phyloP scores from a whole-genome alignment of 2,329 filamentous ascomycete genomes.

The Colletotrichum godetiae region DNA sequence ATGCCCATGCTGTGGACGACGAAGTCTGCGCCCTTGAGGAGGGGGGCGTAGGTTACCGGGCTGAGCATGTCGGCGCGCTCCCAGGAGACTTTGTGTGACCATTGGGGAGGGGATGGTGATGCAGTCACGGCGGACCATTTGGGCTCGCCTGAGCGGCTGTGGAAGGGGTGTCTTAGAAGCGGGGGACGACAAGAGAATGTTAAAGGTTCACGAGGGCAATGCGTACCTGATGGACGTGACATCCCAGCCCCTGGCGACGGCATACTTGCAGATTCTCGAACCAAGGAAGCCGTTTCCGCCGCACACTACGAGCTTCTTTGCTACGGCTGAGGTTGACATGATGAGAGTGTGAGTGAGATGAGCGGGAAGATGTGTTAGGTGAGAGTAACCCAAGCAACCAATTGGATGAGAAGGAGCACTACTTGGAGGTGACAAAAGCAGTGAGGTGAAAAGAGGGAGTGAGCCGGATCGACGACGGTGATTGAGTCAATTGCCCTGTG shows the following conservation, averaged over 20 bases:
- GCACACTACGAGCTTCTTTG: conserved; percentile 88
- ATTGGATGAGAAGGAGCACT: not conserved
- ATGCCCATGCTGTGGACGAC: conserved; percentile 98
- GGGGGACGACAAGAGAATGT: not conserved
- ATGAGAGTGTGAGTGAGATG: conserved; percentile 37
- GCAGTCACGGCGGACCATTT: conserved; percentile 85
- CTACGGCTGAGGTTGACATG: conserved; percentile 64
- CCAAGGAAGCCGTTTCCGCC: conserved; percentile 95
- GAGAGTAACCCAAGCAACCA: not conserved
- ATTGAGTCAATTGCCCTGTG: not conserved
- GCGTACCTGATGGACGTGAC: conserved; percentile 89
- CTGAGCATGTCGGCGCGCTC: conserved; percentile 88
- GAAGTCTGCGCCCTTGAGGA: conserved; percentile 81
- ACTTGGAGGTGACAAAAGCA: not conserved
- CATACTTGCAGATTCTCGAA: conserved; percentile 89
- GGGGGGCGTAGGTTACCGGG: conserved; percentile 80
- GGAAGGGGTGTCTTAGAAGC: conserved; percentile 35
- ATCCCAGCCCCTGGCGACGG: conserved; percentile 86
- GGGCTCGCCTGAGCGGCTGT: conserved; percentile 89
- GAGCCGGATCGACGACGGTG: not conserved
- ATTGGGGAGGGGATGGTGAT: conserved; percentile 76
- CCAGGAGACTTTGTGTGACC: conserved; percentile 88
- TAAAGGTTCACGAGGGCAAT: not conserved
- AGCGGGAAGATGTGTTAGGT: not conserved
- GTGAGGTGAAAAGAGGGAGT: conserved; percentile 8